Percentiles rank a stretch among this genome's conserved stretches.
These are phyloP conservation scores for Cytospora leucostoma DNA, from an alignment of 2,329 filamentous ascomycete genomes.

Conservation along the genomic window DNA sequence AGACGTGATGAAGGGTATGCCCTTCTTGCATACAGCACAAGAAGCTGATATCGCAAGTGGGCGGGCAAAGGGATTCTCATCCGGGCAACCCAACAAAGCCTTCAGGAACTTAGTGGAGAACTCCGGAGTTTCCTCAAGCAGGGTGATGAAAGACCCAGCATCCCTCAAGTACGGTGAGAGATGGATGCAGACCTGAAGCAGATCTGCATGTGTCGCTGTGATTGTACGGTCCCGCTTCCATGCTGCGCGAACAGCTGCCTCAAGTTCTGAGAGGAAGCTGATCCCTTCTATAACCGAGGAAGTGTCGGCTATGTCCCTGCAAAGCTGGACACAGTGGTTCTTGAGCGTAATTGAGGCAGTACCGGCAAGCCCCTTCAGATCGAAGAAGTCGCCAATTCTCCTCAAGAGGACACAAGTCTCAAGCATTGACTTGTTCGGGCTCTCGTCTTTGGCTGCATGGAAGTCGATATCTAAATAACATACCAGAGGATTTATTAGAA, in stretches of 20 bases:
- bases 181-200: neutral
- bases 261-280: neutral
- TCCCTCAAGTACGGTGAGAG: neutral
- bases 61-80: neutral
- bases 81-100: slow-evolving; percentile 1
- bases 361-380: neutral
- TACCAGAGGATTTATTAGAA: neutral
- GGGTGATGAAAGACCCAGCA: neutral
- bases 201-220: neutral
- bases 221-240: neutral
- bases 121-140: neutral
- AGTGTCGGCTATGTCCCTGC: neutral
- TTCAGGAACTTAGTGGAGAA: neutral
- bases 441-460: neutral
- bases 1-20: neutral
- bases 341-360: neutral
- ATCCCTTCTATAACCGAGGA: neutral
- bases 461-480: neutral
- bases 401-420: slow-evolving; percentile 3
- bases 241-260: neutral
- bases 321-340: neutral
- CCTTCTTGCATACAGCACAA: neutral
- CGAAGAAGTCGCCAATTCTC: slow-evolving; percentile 5
- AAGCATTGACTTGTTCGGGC: slow-evolving; percentile 1
- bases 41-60: accelerated